phyloP scores from a whole-genome alignment of 2,329 filamentous ascomycete species.

The Fusarium incarnatum region DNA sequence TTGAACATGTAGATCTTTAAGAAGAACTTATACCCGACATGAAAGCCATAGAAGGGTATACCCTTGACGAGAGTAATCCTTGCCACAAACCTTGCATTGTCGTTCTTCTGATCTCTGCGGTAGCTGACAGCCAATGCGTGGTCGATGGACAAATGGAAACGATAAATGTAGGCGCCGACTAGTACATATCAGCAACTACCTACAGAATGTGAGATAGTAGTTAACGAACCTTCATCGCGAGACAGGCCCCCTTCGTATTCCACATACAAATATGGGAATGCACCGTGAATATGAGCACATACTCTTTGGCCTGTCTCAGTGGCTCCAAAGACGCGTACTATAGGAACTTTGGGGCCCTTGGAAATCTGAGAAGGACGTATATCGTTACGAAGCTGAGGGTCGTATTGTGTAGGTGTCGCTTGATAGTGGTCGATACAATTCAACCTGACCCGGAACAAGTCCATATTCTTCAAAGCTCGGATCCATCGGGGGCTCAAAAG shows the following conservation, averaged over 20 bases:
- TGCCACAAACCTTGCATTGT: slow-evolving; percentile 79
- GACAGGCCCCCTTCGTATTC: slow-evolving; percentile 80
- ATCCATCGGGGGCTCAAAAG: slow-evolving; percentile 37
- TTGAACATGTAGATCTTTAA: slow-evolving; percentile 96
- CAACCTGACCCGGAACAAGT: slow-evolving; percentile 87
- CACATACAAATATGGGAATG: slow-evolving; percentile 94
- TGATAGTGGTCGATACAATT: slow-evolving; percentile 98
- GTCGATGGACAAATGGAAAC: slow-evolving; percentile 87
- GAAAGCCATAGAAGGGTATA: slow-evolving; percentile 93
- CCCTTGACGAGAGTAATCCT: slow-evolving; percentile 94
- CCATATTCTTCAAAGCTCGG: slow-evolving; percentile 52
- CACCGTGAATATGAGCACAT: slow-evolving; percentile 94
- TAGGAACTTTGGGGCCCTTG: slow-evolving; percentile 79
- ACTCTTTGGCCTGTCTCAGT: slow-evolving; percentile 97
- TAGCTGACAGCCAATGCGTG: slow-evolving; percentile 89
- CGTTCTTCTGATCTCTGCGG: slow-evolving; percentile 77
- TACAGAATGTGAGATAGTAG: not conserved
- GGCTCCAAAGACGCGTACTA: slow-evolving; percentile 90
- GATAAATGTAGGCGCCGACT: slow-evolving; percentile 82
- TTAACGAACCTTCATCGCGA: slow-evolving; percentile 71
- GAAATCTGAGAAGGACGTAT: slow-evolving; percentile 67
- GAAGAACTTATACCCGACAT: slow-evolving; percentile 91
- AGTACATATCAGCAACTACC: slow-evolving; percentile 21
- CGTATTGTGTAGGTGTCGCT: slow-evolving; percentile 79
- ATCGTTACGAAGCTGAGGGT: slow-evolving; percentile 80